Evolutionary conservation across 192 early-diverging fungal species (phyloP).

Genomic region (Mortierella claussenii): DNA sequence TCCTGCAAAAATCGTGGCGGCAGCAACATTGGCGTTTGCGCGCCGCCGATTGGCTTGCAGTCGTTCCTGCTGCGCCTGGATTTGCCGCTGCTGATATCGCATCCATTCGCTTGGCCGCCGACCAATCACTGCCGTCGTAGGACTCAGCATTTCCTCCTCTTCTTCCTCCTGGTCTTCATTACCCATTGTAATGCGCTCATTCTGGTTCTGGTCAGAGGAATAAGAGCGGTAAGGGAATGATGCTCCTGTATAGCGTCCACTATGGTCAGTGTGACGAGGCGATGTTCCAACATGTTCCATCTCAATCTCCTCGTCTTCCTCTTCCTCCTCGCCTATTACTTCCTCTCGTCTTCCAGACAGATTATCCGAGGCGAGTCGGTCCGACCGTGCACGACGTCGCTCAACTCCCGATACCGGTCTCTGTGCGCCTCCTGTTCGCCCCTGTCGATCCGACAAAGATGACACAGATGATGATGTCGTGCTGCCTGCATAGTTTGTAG

Average conservation of each 20-base stretch:
- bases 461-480: slow-evolving; percentile 3
- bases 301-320: slow-evolving; percentile 40
- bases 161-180: neutral
- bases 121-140: slow-evolving; percentile 40
- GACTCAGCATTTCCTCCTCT: slow-evolving; percentile 33
- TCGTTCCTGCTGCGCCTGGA: slow-evolving; percentile 33
- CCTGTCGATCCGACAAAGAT: slow-evolving; percentile 20
- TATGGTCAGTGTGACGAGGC: neutral
- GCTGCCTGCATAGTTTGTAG: too few species aligned
- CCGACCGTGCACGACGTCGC: slow-evolving; percentile 20
- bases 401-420: slow-evolving; percentile 39
- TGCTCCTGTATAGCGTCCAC: neutral
- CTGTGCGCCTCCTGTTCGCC: slow-evolving; percentile 2
- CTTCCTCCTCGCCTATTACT: slow-evolving; percentile 33
- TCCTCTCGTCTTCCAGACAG: slow-evolving; percentile 19
- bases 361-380: slow-evolving; percentile 5
- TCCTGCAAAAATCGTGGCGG: neutral
- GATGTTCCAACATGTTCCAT: slow-evolving; percentile 37
- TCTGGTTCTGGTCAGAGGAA: neutral
- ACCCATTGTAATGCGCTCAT: neutral
- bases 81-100: slow-evolving; percentile 45
- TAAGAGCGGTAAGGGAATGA: neutral
- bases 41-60: slow-evolving; percentile 14
- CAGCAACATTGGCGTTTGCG: neutral
- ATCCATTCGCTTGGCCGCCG: slow-evolving; percentile 51